phyloP scores from a whole-genome alignment of 805 yeast species.

The Kazachstania viticola region DNA sequence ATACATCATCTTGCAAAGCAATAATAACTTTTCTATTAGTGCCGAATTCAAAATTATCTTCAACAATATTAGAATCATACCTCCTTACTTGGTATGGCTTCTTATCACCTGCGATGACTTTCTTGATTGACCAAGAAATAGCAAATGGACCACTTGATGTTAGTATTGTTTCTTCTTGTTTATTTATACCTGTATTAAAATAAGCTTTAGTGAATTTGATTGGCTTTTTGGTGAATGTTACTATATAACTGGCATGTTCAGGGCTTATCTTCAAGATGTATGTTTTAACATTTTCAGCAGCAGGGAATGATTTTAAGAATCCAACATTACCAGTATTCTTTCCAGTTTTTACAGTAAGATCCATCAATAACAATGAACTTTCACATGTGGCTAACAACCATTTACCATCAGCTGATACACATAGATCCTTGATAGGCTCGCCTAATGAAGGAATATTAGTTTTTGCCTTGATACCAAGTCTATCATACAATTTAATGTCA shows the following conservation, averaged over 20 bases:
- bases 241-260: slow-evolving; percentile 58
- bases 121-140: slow-evolving; percentile 64
- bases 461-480: slow-evolving; percentile 65
- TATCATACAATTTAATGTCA: slow-evolving; percentile 62
- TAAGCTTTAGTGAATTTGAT: slow-evolving; percentile 59
- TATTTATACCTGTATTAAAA: slow-evolving; percentile 59
- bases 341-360: slow-evolving; percentile 51
- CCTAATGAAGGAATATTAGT: slow-evolving; percentile 76
- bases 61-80: slow-evolving; percentile 50
- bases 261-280: slow-evolving; percentile 56
- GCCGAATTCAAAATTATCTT: slow-evolving; percentile 70
- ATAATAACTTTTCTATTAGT: slow-evolving; percentile 59
- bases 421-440: slow-evolving; percentile 55
- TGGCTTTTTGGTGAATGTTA: slow-evolving; percentile 34
- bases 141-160: slow-evolving; percentile 77
- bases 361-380: slow-evolving; percentile 58
- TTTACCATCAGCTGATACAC: slow-evolving; percentile 66
- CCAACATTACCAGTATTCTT: slow-evolving; percentile 50
- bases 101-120: slow-evolving; percentile 41
- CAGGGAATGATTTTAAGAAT: slow-evolving; percentile 51
- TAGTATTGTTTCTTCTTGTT: slow-evolving; percentile 59
- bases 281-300: slow-evolving; percentile 57
- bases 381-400: slow-evolving; percentile 76
- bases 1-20: slow-evolving; percentile 67
- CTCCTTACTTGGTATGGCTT: slow-evolving; percentile 54